Evolutionary conservation across 2,329 filamentous ascomycete genomes (phyloP).

Genomic region (Didymella lethalis): DNA sequence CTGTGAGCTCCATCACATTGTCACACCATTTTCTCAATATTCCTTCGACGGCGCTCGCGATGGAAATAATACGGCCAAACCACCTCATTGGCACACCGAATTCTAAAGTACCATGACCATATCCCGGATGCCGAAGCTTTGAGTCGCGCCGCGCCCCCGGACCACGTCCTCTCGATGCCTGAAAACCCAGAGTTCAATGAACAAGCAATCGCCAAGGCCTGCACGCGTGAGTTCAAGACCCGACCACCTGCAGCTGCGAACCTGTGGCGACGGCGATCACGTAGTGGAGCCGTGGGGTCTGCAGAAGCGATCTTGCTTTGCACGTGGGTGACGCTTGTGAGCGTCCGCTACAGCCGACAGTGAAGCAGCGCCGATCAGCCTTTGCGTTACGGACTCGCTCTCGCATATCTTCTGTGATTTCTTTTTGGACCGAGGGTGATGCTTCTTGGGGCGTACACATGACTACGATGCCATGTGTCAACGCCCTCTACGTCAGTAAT

Average conservation of each 20-base stretch:
- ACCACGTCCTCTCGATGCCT: not conserved
- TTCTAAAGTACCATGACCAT: no score
- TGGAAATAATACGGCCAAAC: not conserved
- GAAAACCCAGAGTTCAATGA: not conserved
- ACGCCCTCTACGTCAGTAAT: not conserved
- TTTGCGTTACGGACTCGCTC: not conserved
- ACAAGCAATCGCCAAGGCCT: conserved; percentile 9
- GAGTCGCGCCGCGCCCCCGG: not conserved
- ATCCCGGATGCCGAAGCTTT: not conserved
- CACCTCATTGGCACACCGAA: not conserved
- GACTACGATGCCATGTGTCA: not conserved
- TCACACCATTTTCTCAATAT: not conserved
- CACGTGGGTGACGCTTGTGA: conserved; percentile 1
- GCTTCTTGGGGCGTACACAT: no score
- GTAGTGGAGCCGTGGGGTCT: conserved; percentile 16
- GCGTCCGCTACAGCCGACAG: conserved; percentile 1
- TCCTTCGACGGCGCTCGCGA: not conserved
- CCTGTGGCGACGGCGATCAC: conserved; percentile 18
- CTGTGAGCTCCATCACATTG: not conserved
- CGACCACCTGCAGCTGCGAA: conserved; percentile 10
- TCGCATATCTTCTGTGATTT: not conserved
- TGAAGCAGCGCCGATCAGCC: conserved; percentile 3
- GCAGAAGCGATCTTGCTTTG: conserved; percentile 8
- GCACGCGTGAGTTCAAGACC: not conserved
- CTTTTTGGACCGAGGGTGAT: not conserved